Evolutionary conservation across 2,329 filamentous ascomycete species (phyloP), one percentile per base, ranked within the genome.

Genomic region (Rhynchosporium secalis): DNA sequence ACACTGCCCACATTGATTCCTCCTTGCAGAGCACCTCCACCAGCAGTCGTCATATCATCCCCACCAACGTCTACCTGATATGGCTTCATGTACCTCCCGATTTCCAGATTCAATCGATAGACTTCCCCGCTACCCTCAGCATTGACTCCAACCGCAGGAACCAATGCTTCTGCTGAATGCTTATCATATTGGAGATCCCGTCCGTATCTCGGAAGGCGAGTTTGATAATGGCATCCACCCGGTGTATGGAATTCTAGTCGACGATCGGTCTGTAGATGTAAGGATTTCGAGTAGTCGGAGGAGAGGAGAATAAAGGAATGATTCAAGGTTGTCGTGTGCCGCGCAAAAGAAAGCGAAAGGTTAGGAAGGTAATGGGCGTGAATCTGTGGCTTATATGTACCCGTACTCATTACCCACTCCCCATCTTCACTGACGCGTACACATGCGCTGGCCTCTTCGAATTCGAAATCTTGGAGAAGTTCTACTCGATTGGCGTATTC

Each of bases 301-400:
- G 92, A 95, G 40, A 98, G 86, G 5, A 99, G 83, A 40, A 91
- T 80, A 75, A 99, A 98, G 1, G 91, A 96, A 67, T 93, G 88
- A 75, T 99, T 99, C 47, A 98, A 83, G 8, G 91, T 89, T 67
- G 91, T 90, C 1, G 96, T 99, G 76, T 99, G 95, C 60, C 95
- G 88, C 40, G 92, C 86, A 76, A 89, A 99, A 8, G 93, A 96
- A n/a, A 99, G 84, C 9, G 94, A 94, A 28, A 98, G 83, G 73
- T 98, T 92, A 43, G 93, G 90, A 5, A 98, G 85, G 74, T 96
- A 92, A 77, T 99, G 96, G n/a, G 91, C 89, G 74, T 98, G 95
- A 63, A 98, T 96, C 75, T 96, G 91, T 1, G 90, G 80, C 76
- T 81, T 85, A 75, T 86, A 88, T 59, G 85, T 88, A 79, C 92